Evolutionary conservation across 306 rosid species (phyloP).

Genomic region (Prunus salicina): DNA sequence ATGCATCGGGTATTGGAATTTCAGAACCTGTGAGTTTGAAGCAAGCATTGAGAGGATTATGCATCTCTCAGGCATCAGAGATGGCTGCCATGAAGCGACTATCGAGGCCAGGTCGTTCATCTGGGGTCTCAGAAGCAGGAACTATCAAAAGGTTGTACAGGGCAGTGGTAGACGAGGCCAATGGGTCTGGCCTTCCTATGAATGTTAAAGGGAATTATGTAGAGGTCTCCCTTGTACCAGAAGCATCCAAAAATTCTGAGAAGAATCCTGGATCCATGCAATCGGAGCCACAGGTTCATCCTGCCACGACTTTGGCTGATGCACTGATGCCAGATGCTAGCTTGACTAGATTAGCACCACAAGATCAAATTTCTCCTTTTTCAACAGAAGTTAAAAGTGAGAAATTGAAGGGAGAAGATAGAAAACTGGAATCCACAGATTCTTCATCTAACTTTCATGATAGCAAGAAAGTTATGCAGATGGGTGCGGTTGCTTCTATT

Average conservation of each 20-base stretch:
- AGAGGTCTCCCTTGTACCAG: conserved; percentile 81
- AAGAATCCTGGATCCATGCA: conserved; percentile 31
- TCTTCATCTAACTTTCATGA: conserved; percentile 28
- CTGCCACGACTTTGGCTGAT: conserved; percentile 31
- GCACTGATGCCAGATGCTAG: conserved; percentile 23
- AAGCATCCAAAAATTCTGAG: conserved; percentile 42
- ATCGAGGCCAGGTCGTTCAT: conserved; percentile 65
- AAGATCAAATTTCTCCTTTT: conserved; percentile 46
- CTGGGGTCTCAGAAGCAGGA: conserved; percentile 88
- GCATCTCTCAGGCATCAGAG: conserved; percentile 98
- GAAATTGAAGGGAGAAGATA: conserved; percentile 23
- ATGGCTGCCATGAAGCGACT: conserved; percentile 93
- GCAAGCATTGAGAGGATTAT: conserved; percentile 96
- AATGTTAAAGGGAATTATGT: conserved; percentile 62
- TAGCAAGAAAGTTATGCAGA: conserved; percentile 32
- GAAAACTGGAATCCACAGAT: conserved; percentile 32
- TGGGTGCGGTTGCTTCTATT: conserved; percentile 37
- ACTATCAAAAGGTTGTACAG: conserved; percentile 73
- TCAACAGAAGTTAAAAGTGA: conserved; percentile 40
- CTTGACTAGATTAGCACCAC: conserved; percentile 37
- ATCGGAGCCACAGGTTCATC: conserved; percentile 35
- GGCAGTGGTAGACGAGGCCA: conserved; percentile 65
- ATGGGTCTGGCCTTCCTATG: conserved; percentile 35
- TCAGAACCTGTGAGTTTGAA: conserved; percentile 91
- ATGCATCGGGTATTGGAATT: conserved; percentile 86